These are phyloP conservation scores for Phytophthora pseudosyringae DNA, from an alignment of 352 stramenopile genomes.

Conservation along the genomic window DNA sequence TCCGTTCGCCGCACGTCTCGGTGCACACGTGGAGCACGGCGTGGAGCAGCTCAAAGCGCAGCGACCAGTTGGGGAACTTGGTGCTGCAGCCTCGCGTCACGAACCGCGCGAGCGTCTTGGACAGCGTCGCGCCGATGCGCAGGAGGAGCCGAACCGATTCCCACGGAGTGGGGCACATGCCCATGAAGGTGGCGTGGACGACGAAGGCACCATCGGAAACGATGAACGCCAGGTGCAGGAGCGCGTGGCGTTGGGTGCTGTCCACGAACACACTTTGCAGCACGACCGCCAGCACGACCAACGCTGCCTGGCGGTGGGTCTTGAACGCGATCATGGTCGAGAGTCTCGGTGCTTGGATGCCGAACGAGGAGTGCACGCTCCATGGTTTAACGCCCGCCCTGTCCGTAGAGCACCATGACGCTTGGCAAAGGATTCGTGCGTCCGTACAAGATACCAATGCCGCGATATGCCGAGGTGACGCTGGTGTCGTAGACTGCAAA, in stretches of 20 bases:
- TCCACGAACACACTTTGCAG: slow-evolving; percentile 22
- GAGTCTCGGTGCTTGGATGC: background rate
- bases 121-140: background rate
- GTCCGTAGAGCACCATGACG: background rate
- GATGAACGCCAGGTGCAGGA: slow-evolving; percentile 7
- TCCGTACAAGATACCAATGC: slow-evolving; percentile 19
- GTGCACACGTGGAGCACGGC: slow-evolving; percentile 24
- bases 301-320: slow-evolving; percentile 6
- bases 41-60: slow-evolving; percentile 44
- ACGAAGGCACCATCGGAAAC: background rate
- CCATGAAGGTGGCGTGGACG: slow-evolving; percentile 12
- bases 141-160: slow-evolving; percentile 20
- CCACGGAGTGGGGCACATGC: slow-evolving; percentile 11
- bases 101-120: slow-evolving; percentile 14
- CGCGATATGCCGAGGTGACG: background rate
- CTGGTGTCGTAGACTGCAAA: slow-evolving; percentile 1
- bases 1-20: slow-evolving; percentile 21
- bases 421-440: slow-evolving; percentile 3
- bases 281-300: slow-evolving; percentile 13
- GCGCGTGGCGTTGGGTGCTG: slow-evolving; percentile 5
- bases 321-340: slow-evolving; percentile 16
- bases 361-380: slow-evolving; percentile 14
- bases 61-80: slow-evolving; percentile 43
- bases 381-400: slow-evolving; percentile 3
- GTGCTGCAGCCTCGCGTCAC: slow-evolving; percentile 24